Base-by-base conservation (phyloP, 2,329 filamentous ascomycete species). In the Phyllachora maydis region DNA sequence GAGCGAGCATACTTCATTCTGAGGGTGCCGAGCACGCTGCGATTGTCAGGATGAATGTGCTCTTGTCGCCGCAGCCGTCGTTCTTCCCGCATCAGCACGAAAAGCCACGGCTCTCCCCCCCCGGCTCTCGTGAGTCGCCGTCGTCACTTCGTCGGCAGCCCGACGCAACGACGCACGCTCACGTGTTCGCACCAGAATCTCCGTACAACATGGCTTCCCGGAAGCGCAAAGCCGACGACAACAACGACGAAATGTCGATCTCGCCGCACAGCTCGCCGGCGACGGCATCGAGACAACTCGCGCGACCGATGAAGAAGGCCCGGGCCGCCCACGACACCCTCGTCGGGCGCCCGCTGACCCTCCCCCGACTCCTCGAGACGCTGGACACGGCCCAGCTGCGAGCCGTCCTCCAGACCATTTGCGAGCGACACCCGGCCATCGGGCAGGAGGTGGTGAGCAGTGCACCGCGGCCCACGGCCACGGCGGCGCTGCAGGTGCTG, bases 151-250 rank as follows among this genome's bases (percentile, higher is more conserved):
- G 16, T 11, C 11, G 7, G 7, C 10, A 13, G 11, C 20, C 8
- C 15, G 8, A 6, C 20, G 5, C 5, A 11, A 8, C 6, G 20
- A 13, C 12, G 11, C 8, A 28, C 19, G 24, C 23, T 35, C 25
- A 27, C 29, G 12, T 18, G 12, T 25, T 29, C 9, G n/a, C 22
- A 13, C 12, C 33, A 59, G 55, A 49, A 35, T 50, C 54, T 32
- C 56, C 63, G 6, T 56, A 62, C 35, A 59, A 45, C 42, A 66
- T 68, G 58, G 35, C 40, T 17, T 54, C 47, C 36, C 56, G 63
- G 35, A 95, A 95, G 60, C 73, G 88, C 50, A 95, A 95, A 59
- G 82, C 79, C 40, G 68, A 73, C 27, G 68, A 73, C 24, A 78
- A 85, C 32, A 71, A 74, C 42, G 76, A 83, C 43, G 79, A 82